Evolutionary conservation across 768 basidiomycete genomes (phyloP).

Genomic region (Chlorophyllum brunneum): DNA sequence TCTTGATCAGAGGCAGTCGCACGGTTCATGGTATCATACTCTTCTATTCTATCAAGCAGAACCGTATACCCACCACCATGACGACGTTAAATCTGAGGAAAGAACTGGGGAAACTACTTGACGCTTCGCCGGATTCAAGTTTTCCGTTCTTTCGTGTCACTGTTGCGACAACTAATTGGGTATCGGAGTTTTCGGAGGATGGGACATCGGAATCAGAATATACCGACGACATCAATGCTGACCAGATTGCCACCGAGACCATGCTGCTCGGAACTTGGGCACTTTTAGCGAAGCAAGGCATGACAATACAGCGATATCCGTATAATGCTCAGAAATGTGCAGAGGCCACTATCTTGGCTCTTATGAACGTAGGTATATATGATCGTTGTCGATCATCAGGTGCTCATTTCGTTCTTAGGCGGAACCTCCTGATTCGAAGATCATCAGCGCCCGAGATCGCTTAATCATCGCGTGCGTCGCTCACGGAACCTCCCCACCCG

Average conservation of each 20-base stretch:
- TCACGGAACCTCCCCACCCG: neutral
- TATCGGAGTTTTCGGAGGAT: too few species aligned
- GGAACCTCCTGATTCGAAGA: neutral
- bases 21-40: neutral
- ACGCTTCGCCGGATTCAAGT: too few species aligned
- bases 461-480: neutral
- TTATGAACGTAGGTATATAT: too few species aligned
- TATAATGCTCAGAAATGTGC: too few species aligned
- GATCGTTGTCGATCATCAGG: too few species aligned
- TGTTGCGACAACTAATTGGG: conserved; percentile 1
- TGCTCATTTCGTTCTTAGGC: neutral
- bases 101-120: neutral
- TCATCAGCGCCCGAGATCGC: neutral
- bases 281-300: too few species aligned
- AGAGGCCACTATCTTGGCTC: too few species aligned
- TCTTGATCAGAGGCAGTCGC: neutral
- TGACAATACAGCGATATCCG: too few species aligned
- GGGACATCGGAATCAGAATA: too few species aligned
- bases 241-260: too few species aligned
- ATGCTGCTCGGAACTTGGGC: too few species aligned
- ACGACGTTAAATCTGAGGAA: neutral
- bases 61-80: neutral
- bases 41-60: neutral
- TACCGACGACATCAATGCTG: too few species aligned
- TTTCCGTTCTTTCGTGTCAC: neutral